Conservation (phyloP, 352 stramenopile species). For the Globisporangium viniferum region DNA sequence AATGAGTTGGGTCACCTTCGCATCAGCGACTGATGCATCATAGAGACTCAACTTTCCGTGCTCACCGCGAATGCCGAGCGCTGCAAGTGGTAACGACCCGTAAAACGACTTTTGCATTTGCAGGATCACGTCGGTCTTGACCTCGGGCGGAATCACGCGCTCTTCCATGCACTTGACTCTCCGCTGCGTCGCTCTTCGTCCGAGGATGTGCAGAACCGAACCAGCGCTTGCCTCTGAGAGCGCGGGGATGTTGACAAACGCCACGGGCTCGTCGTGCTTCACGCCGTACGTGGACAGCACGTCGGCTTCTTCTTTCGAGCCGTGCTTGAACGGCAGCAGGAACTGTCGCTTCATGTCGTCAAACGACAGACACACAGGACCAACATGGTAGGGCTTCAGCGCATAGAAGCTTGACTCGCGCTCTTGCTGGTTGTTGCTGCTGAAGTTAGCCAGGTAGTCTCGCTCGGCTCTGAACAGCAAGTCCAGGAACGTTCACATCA, state of each 20-base stretch:
- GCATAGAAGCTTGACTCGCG: neutral
- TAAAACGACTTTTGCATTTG: constrained; percentile 54
- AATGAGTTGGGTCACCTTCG: constrained; percentile 34
- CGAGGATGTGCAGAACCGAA: constrained; percentile 26
- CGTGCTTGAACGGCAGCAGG: constrained; percentile 61
- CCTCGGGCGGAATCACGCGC: constrained; percentile 26
- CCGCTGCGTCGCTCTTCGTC: constrained; percentile 32
- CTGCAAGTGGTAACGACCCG: constrained; percentile 34
- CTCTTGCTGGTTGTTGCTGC: constrained; percentile 1
- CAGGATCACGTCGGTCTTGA: constrained; percentile 27
- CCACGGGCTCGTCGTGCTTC: constrained; percentile 27
- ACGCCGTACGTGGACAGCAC: constrained; percentile 46
- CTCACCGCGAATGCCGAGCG: constrained; percentile 34
- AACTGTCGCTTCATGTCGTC: constrained; percentile 75
- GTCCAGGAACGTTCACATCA: neutral
- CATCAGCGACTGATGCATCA: constrained; percentile 23
- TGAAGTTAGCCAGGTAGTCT: neutral
- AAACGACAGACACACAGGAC: constrained; percentile 56
- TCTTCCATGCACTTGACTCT: constrained; percentile 48
- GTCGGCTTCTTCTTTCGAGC: constrained; percentile 29
- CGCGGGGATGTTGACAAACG: constrained; percentile 28
- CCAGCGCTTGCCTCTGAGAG: constrained; percentile 14
- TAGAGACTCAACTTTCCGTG: constrained; percentile 28
- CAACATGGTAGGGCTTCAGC: constrained; percentile 36
- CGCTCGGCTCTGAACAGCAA: neutral